Conservation (phyloP, 2,329 filamentous ascomycete genomes). For the Pseudopithomyces chartarum region DNA sequence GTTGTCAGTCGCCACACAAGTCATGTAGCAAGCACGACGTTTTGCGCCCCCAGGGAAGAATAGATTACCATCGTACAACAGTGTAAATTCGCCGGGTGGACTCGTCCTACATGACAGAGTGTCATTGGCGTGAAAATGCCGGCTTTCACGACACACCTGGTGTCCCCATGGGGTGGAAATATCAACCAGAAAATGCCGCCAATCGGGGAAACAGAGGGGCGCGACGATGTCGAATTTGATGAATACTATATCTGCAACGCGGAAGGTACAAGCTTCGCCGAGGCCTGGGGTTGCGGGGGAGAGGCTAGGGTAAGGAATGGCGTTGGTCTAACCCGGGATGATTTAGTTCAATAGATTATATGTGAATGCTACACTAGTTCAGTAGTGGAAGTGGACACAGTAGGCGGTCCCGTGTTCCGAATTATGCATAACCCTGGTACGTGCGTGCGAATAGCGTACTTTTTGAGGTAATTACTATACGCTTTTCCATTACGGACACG, state of each 20-base stretch:
- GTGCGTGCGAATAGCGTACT: no score
- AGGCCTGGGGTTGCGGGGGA: not conserved
- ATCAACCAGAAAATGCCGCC: not conserved
- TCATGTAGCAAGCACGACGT: not conserved
- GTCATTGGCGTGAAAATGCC: not conserved
- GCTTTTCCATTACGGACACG: no score
- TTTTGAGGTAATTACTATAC: no score
- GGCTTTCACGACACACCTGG: not conserved
- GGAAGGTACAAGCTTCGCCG: not conserved
- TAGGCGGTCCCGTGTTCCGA: no score
- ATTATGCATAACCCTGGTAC: no score
- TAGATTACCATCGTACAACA: conserved; percentile 1
- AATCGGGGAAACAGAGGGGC: not conserved
- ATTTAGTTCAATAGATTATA: not conserved
- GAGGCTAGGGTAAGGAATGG: not conserved
- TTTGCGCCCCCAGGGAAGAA: not conserved
- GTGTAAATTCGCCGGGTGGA: conserved; percentile 2
- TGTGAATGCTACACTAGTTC: not conserved
- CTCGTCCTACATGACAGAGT: not conserved
- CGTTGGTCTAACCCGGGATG: not conserved
- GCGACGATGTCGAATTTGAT: not conserved
- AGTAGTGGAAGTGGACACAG: no score
- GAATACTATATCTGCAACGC: conserved; percentile 1
- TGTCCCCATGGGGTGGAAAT: not conserved
- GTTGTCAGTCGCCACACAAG: not conserved